phyloP scores from a whole-genome alignment of 2,329 filamentous ascomycete genomes.

The Trichoderma semiorbis region DNA sequence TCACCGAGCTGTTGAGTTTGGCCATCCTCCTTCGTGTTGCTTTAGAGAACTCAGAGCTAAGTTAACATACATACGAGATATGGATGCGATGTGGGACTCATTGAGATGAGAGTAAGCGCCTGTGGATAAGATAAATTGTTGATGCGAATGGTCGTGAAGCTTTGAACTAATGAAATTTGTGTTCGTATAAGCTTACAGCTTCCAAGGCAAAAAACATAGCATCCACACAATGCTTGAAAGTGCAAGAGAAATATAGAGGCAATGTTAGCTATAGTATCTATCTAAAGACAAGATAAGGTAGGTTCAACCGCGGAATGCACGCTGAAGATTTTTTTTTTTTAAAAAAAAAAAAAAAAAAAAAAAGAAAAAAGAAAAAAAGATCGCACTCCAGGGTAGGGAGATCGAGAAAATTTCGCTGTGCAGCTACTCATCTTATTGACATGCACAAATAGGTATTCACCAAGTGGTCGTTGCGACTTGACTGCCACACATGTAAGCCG shows the following conservation, averaged over 20 bases:
- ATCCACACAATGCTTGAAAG: background rate
- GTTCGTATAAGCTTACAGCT: background rate
- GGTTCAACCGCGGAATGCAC: rapidly evolving
- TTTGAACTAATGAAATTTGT: background rate
- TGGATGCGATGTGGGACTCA: background rate
- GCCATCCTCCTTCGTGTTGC: background rate
- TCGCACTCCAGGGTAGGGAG: background rate
- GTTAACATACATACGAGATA: background rate
- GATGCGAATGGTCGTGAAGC: background rate
- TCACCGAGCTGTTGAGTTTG: background rate
- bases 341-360: background rate
- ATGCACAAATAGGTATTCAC: background rate
- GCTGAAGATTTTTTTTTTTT: too few relatives aligned
- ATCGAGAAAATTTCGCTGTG: background rate
- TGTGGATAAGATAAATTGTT: background rate
- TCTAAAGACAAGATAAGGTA: background rate
- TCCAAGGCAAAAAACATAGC: rapidly evolving
- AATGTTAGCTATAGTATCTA: background rate
- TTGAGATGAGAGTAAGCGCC: background rate
- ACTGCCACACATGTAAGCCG: background rate
- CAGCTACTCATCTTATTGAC: background rate
- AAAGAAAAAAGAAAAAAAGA: background rate
- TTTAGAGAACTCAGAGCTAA: background rate
- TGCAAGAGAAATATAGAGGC: background rate
- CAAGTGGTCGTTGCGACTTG: background rate